phyloP scores from a whole-genome alignment of 2,329 filamentous ascomycete genomes.

The Huntiella omanensis region DNA sequence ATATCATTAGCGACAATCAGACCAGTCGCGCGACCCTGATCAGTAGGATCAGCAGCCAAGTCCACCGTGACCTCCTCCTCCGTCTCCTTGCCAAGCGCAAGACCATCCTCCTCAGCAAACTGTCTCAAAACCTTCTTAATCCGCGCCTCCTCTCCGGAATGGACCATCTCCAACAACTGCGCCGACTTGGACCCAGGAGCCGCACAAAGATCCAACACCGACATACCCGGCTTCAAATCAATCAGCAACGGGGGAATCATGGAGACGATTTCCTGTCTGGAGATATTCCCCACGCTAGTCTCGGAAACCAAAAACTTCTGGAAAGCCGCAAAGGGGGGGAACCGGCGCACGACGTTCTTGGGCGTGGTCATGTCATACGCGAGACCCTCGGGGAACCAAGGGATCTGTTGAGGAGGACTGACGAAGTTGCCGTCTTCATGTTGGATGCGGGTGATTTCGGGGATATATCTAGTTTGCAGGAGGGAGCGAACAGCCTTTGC shows the following conservation, averaged over 20 bases:
- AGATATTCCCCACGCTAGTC: slow-evolving; percentile 93
- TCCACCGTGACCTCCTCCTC: slow-evolving; percentile 29
- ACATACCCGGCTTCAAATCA: slow-evolving; percentile 80
- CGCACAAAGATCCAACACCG: slow-evolving; percentile 86
- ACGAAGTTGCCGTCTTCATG: slow-evolving; percentile 67
- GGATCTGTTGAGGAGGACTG: slow-evolving; percentile 60
- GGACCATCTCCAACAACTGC: slow-evolving; percentile 86
- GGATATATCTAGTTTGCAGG: slow-evolving; percentile 74
- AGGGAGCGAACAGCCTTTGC: slow-evolving; percentile 83
- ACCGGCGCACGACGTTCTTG: slow-evolving; percentile 87
- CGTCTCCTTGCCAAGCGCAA: slow-evolving; percentile 29
- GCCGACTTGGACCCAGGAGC: slow-evolving; percentile 94
- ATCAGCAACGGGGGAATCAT: slow-evolving; percentile 96
- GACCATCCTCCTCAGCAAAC: slow-evolving; percentile 41
- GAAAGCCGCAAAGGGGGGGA: slow-evolving; percentile 83
- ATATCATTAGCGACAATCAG: slow-evolving; percentile 88
- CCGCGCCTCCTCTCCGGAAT: slow-evolving; percentile 75
- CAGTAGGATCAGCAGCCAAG: slow-evolving; percentile 40
- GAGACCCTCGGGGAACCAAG: slow-evolving; percentile 87
- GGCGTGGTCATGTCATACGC: slow-evolving; percentile 98
- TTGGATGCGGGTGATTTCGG: slow-evolving; percentile 69
- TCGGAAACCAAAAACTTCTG: slow-evolving; percentile 97
- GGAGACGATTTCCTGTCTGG: slow-evolving; percentile 89
- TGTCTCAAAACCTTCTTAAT: slow-evolving; percentile 52
- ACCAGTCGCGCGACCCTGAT: slow-evolving; percentile 76